Conservation (phyloP, 495 filamentous ascomycete species). For the Haplographium delicatum region DNA sequence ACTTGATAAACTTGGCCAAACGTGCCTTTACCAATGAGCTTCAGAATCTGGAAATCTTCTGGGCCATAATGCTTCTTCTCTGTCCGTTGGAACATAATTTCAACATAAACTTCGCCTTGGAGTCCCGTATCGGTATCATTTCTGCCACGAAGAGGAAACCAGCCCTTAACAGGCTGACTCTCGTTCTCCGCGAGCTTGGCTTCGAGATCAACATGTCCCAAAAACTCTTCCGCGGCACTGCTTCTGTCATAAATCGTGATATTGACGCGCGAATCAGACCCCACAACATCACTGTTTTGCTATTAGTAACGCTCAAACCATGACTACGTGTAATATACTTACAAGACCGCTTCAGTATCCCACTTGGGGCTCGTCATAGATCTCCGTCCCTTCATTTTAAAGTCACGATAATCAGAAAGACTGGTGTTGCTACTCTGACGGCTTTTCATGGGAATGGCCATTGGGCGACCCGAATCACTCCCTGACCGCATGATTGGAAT, state of each 20-base stretch:
- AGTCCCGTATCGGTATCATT: constrained; percentile 54
- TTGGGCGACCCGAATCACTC: constrained; percentile 72
- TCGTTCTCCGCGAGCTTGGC: constrained; percentile 60
- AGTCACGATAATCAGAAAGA: constrained; percentile 61
- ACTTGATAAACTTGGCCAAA: constrained; percentile 99
- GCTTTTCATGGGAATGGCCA: constrained; percentile 94
- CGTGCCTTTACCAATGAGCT: constrained; percentile 95
- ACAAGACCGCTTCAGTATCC: constrained; percentile 96
- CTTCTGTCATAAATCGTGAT: constrained; percentile 87
- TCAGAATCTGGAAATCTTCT: constrained; percentile 93
- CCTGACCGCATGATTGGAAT: constrained; percentile 61
- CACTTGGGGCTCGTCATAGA: constrained; percentile 86
- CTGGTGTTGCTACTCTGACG: constrained; percentile 93
- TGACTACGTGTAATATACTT: constrained; percentile 33
- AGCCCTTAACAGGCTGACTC: constrained; percentile 66
- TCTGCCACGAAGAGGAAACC: constrained; percentile 73
- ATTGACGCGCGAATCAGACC: constrained; percentile 85
- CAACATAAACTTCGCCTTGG: constrained; percentile 86
- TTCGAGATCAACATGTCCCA: constrained; percentile 81
- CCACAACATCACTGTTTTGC: constrained; percentile 76
- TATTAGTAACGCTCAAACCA: constrained; percentile 31
- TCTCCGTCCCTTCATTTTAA: constrained; percentile 51
- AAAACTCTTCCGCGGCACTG: constrained; percentile 76
- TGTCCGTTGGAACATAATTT: constrained; percentile 80
- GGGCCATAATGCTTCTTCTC: constrained; percentile 92